Base-by-base conservation (phyloP, 768 basidiomycete genomes). In the Kwoniella mangroviensis region DNA sequence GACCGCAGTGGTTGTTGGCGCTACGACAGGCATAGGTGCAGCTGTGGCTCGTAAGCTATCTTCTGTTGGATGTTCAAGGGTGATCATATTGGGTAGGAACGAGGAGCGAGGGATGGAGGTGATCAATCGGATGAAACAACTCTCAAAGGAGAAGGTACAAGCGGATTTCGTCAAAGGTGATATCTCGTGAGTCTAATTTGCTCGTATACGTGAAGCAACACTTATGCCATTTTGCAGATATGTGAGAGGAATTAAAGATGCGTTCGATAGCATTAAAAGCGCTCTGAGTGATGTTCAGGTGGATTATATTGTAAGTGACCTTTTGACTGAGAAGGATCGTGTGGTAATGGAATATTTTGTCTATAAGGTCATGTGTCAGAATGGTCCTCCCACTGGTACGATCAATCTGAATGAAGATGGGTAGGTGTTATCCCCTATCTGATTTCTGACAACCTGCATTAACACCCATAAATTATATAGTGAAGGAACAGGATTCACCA, bases 301-400 rank as follows among this genome's bases (percentile, higher is more conserved):
- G 58, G 67, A 74, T 52, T 74, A 74, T 67, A 26, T 74, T 52
- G 73, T 71, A 26, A 45, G 68, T 57, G 15, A 52, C 2, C 51
- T 5, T 22, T 15, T 34, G 7, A 13, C 55, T 26, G 10, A 28
- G 24, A 26, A 21, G 24, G 11, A 11, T 6, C 2, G 2, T 12
- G 2, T 26, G 24, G 26, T 12, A 34, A 11, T 57, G n/a, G 21
- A 57, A 21, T 34, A 7, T 15, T 15, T 15, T 41, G 7, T 43
- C 22, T 22, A 13, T 45, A 26, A 73, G 73, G 34, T 73, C 13
- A 61, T 71, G 67, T 52, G 26, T 13, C 73, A 74, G 41, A 71
- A 69, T 51, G 73, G 73, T 9, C 15, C 49, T 11, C 70, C 67
- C 17, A 57, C 62, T 40, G 67, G 66, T 15, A 56, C 26, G 1